phyloP scores from a whole-genome alignment of 495 filamentous ascomycete species.

The Aspergillus affinis region DNA sequence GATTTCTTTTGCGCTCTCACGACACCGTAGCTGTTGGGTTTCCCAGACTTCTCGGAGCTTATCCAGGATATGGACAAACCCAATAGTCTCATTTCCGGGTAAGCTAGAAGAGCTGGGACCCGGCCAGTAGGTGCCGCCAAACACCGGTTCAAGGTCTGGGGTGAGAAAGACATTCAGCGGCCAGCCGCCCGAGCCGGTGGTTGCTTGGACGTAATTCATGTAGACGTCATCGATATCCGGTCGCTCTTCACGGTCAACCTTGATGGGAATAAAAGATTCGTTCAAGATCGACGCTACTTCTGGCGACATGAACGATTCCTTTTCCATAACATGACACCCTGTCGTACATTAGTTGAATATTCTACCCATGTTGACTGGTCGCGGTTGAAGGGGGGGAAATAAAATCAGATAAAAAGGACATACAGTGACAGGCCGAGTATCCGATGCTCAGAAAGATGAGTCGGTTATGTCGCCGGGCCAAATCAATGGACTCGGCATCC shows the following conservation, averaged over 20 bases:
- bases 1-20: constrained; percentile 79
- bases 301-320: constrained; percentile 84
- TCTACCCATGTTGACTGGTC: background rate
- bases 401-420: background rate
- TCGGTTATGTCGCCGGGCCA: constrained; percentile 77
- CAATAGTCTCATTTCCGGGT: constrained; percentile 54
- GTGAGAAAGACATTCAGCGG: constrained; percentile 96
- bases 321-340: constrained; percentile 85
- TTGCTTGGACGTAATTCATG: constrained; percentile 97
- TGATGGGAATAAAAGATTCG: constrained; percentile 83
- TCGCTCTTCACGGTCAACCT: constrained; percentile 91
- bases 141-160: constrained; percentile 87
- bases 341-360: background rate
- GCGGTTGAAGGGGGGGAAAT: no score
- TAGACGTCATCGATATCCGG: constrained; percentile 96
- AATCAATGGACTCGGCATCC: constrained; percentile 69
- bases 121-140: constrained; percentile 96
- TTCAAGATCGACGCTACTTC: constrained; percentile 83
- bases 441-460: constrained; percentile 94
- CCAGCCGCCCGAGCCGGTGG: constrained; percentile 91
- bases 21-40: constrained; percentile 76
- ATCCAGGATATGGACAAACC: constrained; percentile 78
- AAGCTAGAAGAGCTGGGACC: constrained; percentile 61
- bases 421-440: constrained; percentile 89
- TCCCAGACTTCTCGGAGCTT: constrained; percentile 82